Evolutionary conservation across 129 eudicot species (phyloP).

Genomic region (Artemisia argyi): DNA sequence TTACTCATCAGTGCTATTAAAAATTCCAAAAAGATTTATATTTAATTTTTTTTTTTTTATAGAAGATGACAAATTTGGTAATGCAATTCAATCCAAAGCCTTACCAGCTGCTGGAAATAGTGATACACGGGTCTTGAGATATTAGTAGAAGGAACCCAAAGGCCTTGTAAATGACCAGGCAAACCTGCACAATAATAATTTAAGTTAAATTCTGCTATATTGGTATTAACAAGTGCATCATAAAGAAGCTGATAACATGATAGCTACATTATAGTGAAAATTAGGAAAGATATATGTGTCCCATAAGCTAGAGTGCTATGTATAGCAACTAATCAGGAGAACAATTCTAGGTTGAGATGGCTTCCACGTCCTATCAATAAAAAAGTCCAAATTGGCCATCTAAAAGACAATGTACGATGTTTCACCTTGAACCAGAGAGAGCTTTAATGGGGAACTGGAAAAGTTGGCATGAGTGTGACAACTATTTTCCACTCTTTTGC

Average conservation of each 20-base stretch:
- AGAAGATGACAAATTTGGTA: neutral
- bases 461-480: constrained; percentile 36
- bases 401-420: constrained; percentile 9
- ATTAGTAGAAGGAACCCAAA: constrained; percentile 39
- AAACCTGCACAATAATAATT: constrained; percentile 47
- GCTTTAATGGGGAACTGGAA: constrained; percentile 51
- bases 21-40: neutral
- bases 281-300: neutral
- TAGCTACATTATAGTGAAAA: neutral
- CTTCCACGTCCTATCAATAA: neutral
- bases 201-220: constrained; percentile 2
- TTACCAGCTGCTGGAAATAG: constrained; percentile 71
- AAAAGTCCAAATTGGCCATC: constrained; percentile 2
- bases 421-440: constrained; percentile 52
- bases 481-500: constrained; percentile 53
- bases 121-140: constrained; percentile 51
- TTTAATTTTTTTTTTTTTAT: neutral
- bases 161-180: constrained; percentile 40
- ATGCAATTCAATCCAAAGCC: constrained; percentile 20
- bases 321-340: constrained; percentile 1
- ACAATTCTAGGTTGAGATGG: constrained; percentile 6
- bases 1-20: neutral
- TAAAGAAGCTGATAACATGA: constrained; percentile 2
- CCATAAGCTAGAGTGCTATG: constrained; percentile 7
- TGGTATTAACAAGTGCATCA: neutral